Percentiles rank a stretch among this genome's conserved stretches.
These are phyloP conservation scores for Amanita muscaria DNA, from an alignment of 768 basidiomycete genomes.

Conservation along the genomic window DNA sequence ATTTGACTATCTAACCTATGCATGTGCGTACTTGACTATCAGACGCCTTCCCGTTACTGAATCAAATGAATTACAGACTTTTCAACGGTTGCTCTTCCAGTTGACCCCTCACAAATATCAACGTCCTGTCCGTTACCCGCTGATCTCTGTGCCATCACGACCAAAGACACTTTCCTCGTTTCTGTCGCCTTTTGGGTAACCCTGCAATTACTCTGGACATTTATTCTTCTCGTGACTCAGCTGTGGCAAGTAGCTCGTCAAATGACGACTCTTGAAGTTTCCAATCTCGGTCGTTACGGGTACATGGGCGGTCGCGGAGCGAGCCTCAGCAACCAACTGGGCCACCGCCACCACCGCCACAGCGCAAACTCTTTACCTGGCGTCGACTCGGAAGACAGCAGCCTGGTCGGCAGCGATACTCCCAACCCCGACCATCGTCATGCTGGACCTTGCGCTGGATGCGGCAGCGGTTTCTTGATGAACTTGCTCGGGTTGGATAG, in stretches of 20 bases:
- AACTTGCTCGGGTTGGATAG: constrained; percentile 89
- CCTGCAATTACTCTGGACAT: constrained; percentile 93
- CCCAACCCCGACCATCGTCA: constrained; percentile 36
- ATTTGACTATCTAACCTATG: constrained; percentile 80
- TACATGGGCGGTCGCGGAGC: constrained; percentile 92
- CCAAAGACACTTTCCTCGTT: constrained; percentile 77
- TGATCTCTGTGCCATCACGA: constrained; percentile 60
- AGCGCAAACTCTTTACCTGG: constrained; percentile 27
- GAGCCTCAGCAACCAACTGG: constrained; percentile 64
- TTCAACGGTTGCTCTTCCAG: constrained; percentile 31
- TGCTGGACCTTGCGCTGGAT: constrained; percentile 31
- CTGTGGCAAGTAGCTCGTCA: constrained; percentile 89
- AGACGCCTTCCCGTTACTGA: constrained; percentile 3
- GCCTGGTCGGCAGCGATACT: constrained; percentile 25
- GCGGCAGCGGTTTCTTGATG: constrained; percentile 67
- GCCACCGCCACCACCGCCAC: constrained; percentile 47
- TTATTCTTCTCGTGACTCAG: constrained; percentile 77
- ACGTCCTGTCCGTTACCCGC: constrained; percentile 62
- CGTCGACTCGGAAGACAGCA: constrained; percentile 39
- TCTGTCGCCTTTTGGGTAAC: constrained; percentile 79
- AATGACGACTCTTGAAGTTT: constrained; percentile 94
- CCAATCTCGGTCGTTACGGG: constrained; percentile 90
- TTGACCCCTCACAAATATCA: constrained; percentile 32
- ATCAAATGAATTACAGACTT: constrained; percentile 45
- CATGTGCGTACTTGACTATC: constrained; percentile 47